Evolutionary conservation across 345 rosid species (phyloP), one percentile per base, ranked within the genome.

Genomic region (Gossypium stocksii): DNA sequence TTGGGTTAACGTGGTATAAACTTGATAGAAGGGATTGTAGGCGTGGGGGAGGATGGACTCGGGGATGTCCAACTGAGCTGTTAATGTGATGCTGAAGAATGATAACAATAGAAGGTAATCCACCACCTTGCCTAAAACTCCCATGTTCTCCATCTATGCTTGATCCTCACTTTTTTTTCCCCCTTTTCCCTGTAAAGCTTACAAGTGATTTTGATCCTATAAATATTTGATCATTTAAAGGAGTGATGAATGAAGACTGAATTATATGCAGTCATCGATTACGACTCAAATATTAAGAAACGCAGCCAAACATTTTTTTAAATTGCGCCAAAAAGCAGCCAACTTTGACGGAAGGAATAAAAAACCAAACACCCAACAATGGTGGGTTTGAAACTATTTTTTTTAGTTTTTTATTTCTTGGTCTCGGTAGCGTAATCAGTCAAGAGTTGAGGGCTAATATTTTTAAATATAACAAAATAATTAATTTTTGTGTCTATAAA

Each of bases 41-140:
- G 73, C 7, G 34, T 72, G 80, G 1, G 98, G 97, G 80, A 62
- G 85, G 64, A 84, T 44, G 61, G n/a, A 19, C 19, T 16, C n/a
- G 0, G 97, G 93, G 7, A 84, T 81, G 73, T 89, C 94, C 71
- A 90, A 41, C 20, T 97, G 97, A 41, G 79, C 83, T 2, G 72
- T 82, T 53, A 92, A 29, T 20, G 80, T 85, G 75, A 90, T 82
- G 6, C 82, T 22, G 70, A 79, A 81, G 76, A 92, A 92, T 83
- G 63, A 76, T 11, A 86, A 20, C 74, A 94, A 88, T 58, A 94
- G 89, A 44, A 79, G n/a, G 3, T 57, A 61, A 44, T 92, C 97
- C 12, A 86, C 73, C 17, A 89, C 76, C 86, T 87, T 87, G 77
- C 83, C 48, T 0, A 88, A 51, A 44, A 82, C 84, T 19, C 91